Conservation (phyloP, 2,329 filamentous ascomycete species). For the Neoscytalidium dimidiatum region DNA sequence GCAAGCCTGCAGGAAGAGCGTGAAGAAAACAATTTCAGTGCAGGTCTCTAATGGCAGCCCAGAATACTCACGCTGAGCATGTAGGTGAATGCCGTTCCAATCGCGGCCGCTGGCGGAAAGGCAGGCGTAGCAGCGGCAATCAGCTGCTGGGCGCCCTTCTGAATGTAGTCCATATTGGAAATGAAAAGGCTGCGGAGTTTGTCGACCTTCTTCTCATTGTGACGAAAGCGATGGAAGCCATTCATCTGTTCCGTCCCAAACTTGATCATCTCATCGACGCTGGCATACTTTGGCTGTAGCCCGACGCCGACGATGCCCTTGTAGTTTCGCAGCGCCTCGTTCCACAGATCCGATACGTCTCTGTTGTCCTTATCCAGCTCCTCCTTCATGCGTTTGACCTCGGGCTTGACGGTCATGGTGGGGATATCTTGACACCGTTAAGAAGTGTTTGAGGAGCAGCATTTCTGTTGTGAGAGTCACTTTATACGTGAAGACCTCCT, state of each 20-base stretch:
- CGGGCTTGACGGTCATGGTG: neutral
- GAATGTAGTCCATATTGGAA: conserved; percentile 23
- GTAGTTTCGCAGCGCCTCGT: conserved; percentile 35
- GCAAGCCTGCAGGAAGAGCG: conserved; percentile 27
- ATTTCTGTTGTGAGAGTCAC: no score
- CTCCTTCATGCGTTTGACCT: conserved; percentile 29
- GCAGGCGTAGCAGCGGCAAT: conserved; percentile 23
- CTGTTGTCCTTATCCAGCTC: conserved; percentile 29
- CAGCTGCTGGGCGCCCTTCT: conserved; percentile 22
- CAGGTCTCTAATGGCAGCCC: neutral
- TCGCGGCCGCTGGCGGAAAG: conserved; percentile 23
- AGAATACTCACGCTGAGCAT: conserved; percentile 19
- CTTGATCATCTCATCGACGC: conserved; percentile 28
- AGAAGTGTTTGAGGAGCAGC: neutral
- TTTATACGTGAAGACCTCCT: no score
- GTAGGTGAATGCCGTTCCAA: conserved; percentile 21
- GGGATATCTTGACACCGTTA: no score
- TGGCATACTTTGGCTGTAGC: conserved; percentile 32
- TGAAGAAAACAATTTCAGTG: neutral
- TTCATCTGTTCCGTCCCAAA: conserved; percentile 27
- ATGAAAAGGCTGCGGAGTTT: conserved; percentile 21
- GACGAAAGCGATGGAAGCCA: conserved; percentile 15
- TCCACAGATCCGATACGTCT: conserved; percentile 36
- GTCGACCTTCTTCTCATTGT: conserved; percentile 21
- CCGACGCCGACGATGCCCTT: conserved; percentile 37